A percentile compares a stretch with the other conserved stretches of the same genome.
These are phyloP conservation scores for Serendipita sp. DNA, from an alignment of 768 basidiomycete genomes.

Conservation along the genomic window DNA sequence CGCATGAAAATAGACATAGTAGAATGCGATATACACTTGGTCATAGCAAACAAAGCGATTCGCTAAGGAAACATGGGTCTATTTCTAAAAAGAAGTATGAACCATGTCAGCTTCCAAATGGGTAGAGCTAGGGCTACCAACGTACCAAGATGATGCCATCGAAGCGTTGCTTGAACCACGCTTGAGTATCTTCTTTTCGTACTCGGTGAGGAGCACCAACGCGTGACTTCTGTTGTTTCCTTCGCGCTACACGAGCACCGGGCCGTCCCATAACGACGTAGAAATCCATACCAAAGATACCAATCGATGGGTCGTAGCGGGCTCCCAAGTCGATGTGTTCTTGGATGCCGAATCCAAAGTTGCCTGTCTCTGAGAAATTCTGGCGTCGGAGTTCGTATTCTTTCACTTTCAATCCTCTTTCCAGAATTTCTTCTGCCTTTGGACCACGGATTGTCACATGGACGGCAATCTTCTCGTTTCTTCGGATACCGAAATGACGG, in stretches of 20 bases:
- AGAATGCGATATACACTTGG: no score
- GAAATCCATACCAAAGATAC: constrained; percentile 99
- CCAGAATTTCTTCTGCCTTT: constrained; percentile 98
- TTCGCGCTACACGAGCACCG: constrained; percentile 75
- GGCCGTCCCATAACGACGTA: constrained; percentile 95
- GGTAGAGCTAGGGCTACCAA: not conserved
- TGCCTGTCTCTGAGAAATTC: constrained; percentile 98
- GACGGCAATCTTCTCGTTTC: constrained; percentile 99
- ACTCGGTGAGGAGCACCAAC: constrained; percentile 82
- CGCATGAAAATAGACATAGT: no score
- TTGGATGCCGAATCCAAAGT: constrained; percentile 99
- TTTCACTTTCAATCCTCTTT: constrained; percentile 98
- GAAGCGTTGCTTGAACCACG: constrained; percentile 99
- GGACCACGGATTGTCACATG: constrained; percentile 98
- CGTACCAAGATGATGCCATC: constrained; percentile 90
- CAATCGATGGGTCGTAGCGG: constrained; percentile 94
- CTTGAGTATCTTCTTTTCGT: constrained; percentile 89
- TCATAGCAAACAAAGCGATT: no score
- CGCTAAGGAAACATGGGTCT: no score
- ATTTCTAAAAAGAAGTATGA: not conserved
- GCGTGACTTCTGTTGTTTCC: constrained; percentile 76
- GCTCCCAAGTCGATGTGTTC: constrained; percentile 99
- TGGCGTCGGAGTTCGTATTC: constrained; percentile 95
- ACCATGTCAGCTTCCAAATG: not conserved
- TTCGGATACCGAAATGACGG: constrained; percentile 96